Base-by-base conservation (phyloP, 116 monocot genomes). In the Cymodocea nodosa region DNA sequence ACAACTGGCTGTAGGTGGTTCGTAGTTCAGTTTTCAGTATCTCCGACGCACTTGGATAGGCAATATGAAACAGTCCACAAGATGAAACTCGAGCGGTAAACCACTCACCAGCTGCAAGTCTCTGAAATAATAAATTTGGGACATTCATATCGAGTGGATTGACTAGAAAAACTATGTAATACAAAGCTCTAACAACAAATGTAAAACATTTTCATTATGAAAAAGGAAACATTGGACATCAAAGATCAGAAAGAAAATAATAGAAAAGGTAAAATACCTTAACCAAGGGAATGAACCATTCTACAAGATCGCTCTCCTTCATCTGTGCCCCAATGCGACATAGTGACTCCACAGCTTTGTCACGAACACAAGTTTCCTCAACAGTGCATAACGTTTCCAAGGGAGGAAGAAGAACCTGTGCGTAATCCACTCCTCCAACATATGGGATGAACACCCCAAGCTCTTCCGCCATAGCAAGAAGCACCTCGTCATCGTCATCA, bases 391-490 rank as follows among this genome's bases (percentile, higher is more conserved):
- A 68, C 49, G 89, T 89, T 75, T 93, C 93, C 52, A 93, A 71
- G 4, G 93, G 93, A 20, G 89, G 89, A 44, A 93, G 83, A 60
- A 93, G 66, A 54, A 85, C 89, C 81, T 81, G 79, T 62, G 89
- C 85, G 79, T 83, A 70, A 6, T 89, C 93, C 23, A 93, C 78
- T 35, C 93, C 93, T 55, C 93, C 93, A 69, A 93, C 81, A 80
- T 89, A 89, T 40, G 93, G 89, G 75, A 89, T 93, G 59, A 93
- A 93, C 23, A 79, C 85, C 3, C 93, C 93, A 60, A 93, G 62
- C 52, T 93, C 88, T 68, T 93, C 93, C 0, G 85, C 93, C 93
- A 93, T 93, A 24, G 89, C 93, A 76, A 89, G 93, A 73, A 93
- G 93, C 36, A 93, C 89, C 66, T 89, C 93, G 64, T 93, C 93